A percentile compares a stretch with the other conserved stretches of the same genome.
phyloP scores from a whole-genome alignment of 2,329 filamentous ascomycete genomes.

The Aspergillus nomiae region DNA sequence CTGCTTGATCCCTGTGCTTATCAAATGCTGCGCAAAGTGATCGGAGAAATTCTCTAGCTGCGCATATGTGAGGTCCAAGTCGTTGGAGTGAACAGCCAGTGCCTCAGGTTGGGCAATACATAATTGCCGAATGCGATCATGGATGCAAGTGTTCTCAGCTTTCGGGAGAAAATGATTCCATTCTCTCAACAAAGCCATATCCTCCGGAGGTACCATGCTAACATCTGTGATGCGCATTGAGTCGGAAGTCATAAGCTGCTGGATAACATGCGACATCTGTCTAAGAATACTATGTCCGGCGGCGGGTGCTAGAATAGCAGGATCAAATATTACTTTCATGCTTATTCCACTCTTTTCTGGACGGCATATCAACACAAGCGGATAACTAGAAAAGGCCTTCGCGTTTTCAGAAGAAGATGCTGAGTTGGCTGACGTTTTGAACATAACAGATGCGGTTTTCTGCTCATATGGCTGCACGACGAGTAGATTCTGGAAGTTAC shows the following conservation, averaged over 20 bases:
- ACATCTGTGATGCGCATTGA: background rate
- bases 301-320: background rate
- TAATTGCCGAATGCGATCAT: background rate
- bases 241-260: background rate
- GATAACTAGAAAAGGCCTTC: background rate
- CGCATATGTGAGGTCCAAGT: conserved; percentile 26
- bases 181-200: background rate
- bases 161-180: background rate
- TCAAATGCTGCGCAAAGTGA: conserved; percentile 29
- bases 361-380: background rate
- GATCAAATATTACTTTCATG: background rate
- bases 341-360: background rate
- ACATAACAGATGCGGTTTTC: no score
- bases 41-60: conserved; percentile 33
- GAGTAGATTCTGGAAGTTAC: background rate
- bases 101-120: background rate
- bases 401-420: background rate
- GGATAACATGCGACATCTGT: background rate
- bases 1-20: conserved; percentile 31
- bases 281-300: background rate
- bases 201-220: background rate
- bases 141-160: background rate
- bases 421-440: no score
- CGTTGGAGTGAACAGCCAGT: conserved; percentile 26
- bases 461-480: background rate